Evolutionary conservation across 805 yeast genomes (phyloP), one percentile per base, ranked within the genome.

Genomic region (Lachancea dasiensis): DNA sequence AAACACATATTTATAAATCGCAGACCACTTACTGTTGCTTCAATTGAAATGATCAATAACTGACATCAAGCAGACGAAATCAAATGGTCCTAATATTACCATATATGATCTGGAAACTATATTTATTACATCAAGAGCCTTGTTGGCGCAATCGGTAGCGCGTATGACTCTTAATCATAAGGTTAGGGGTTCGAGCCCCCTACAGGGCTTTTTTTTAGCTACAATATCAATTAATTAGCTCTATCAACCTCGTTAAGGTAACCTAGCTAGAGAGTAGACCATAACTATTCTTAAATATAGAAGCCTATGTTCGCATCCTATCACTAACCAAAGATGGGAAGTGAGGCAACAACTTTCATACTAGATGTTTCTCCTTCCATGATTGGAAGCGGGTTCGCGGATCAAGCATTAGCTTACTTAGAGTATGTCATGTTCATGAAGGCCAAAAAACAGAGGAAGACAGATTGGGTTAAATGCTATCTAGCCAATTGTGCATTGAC

Each of bases 171-270:
- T 47, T 47, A 47, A 47, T 47, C 50, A 47, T 45, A 47, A 47
- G 50, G 50, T 45, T 47, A 47, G 50, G 50, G 50, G 50, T 47
- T 47, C 50, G 50, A 47, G 48, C 50, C 50, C 50, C 50, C 50
- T 47, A 47, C 50, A 47, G 50, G 50, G 50, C 50, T 46, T 30
- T 21, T 10, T 34, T 44, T 40, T 44, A n/a, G n/a, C n/a, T n/a
- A n/a, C n/a, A n/a, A n/a, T n/a, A n/a, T n/a, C n/a, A n/a, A n/a
- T n/a, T n/a, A n/a, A n/a, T n/a, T n/a, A n/a, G n/a, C n/a, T n/a
- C n/a, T n/a, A n/a, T n/a, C n/a, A n/a, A n/a, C n/a, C n/a, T n/a
- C n/a, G n/a, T n/a, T n/a, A n/a, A n/a, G n/a, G n/a, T n/a, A n/a
- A n/a, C n/a, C n/a, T n/a, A n/a, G n/a, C n/a, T n/a, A n/a, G n/a